Percentiles rank a stretch among this genome's conserved stretches.
Evolutionary conservation across 176 grass and related monocot genomes (phyloP).

Genomic region (Thalia dealbata): DNA sequence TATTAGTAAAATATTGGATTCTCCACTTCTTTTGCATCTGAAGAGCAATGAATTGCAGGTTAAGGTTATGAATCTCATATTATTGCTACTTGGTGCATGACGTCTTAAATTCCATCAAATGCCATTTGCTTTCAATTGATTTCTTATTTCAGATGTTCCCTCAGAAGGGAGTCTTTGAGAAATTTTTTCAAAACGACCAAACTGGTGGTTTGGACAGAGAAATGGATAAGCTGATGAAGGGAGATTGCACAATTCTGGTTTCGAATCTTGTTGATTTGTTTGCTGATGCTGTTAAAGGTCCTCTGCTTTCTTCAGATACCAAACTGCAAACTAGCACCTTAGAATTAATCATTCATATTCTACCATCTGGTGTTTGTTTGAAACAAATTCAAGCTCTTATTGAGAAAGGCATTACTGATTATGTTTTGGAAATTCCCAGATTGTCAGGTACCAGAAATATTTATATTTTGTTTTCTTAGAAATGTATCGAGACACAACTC

Average conservation of each 20-base stretch:
- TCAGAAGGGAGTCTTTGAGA: slow-evolving; percentile 46
- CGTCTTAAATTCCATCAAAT: background rate
- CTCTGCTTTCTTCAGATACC: slow-evolving; percentile 68
- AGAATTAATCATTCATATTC: slow-evolving; percentile 78
- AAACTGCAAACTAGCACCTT: slow-evolving; percentile 70
- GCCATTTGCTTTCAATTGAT: slow-evolving; percentile 2
- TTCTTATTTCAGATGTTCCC: slow-evolving; percentile 16
- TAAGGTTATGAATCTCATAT: background rate
- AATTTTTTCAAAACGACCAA: slow-evolving; percentile 31
- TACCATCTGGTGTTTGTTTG: slow-evolving; percentile 44
- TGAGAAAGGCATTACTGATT: slow-evolving; percentile 76
- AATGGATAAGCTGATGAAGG: slow-evolving; percentile 27
- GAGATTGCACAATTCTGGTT: slow-evolving; percentile 22
- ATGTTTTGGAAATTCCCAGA: slow-evolving; percentile 82
- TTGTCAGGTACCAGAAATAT: slow-evolving; percentile 44
- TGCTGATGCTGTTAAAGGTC: slow-evolving; percentile 88
- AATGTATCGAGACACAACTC: background rate
- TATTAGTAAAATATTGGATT: background rate
- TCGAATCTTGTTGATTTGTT: slow-evolving; percentile 49
- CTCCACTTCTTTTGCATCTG: too few relatives aligned
- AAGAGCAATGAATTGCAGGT: background rate
- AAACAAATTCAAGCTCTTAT: slow-evolving; percentile 62
- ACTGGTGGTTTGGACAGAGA: slow-evolving; percentile 30
- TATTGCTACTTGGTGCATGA: background rate
- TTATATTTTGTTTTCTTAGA: background rate